Evolutionary conservation across 192 early-diverging fungal genomes (phyloP).

Genomic region (Coemansia sp.): DNA sequence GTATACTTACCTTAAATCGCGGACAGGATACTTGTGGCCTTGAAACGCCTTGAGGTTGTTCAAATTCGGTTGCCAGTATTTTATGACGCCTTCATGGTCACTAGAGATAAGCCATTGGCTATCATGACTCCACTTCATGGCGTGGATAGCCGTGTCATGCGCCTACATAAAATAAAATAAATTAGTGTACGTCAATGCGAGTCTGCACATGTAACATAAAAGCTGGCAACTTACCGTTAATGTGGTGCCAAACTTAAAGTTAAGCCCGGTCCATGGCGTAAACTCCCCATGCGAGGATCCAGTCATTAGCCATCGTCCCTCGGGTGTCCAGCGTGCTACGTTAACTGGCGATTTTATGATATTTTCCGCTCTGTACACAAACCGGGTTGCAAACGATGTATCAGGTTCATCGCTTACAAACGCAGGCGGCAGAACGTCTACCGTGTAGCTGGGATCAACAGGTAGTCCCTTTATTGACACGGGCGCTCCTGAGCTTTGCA

Average conservation of each 20-base stretch:
- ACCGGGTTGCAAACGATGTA: conserved; percentile 36
- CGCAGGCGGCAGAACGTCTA: conserved; percentile 58
- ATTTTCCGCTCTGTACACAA: conserved; percentile 66
- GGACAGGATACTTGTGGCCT: conserved; percentile 85
- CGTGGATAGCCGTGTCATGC: conserved; percentile 90
- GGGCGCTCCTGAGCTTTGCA: conserved; percentile 11
- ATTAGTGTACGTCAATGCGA: not conserved
- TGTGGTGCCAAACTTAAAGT: conserved; percentile 98
- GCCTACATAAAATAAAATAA: conserved; percentile 41
- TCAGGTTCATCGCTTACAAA: conserved; percentile 45
- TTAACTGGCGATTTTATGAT: conserved; percentile 90
- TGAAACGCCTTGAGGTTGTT: conserved; percentile 85
- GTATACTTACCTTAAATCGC: conserved; percentile 84
- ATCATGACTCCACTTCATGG: conserved; percentile 96
- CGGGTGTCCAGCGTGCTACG: conserved; percentile 94
- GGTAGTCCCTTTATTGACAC: conserved; percentile 29
- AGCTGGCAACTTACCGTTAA: conserved; percentile 59
- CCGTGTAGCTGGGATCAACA: conserved; percentile 44
- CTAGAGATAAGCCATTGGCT: conserved; percentile 94
- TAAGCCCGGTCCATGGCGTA: conserved; percentile 95
- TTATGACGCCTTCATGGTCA: conserved; percentile 89
- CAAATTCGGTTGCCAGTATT: conserved; percentile 98
- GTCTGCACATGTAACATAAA: not conserved
- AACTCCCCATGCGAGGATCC: conserved; percentile 94
- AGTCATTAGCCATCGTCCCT: conserved; percentile 90